Evolutionary conservation across 176 grass and related monocot genomes (phyloP), one percentile per base, ranked within the genome.

Genomic region (Cenchrus fungigraminus): DNA sequence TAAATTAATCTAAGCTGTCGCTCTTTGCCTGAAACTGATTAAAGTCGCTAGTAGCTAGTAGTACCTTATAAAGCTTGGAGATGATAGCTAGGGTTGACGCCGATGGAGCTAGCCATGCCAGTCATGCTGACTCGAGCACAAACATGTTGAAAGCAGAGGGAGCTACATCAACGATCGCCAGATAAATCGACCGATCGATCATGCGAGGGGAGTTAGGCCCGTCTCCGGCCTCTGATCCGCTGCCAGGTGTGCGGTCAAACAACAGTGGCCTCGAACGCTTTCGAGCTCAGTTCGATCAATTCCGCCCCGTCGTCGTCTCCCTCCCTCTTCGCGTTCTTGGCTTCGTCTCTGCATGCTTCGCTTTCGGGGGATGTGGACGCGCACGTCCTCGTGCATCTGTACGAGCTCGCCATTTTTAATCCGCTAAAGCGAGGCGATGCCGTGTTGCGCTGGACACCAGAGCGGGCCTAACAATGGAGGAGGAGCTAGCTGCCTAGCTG

Each of bases 371-470:
- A 87, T 69, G 75, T 78, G 31, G 84, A 90, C 89, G 69, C 84
- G 79, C 75, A 83, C 64, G 74, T 42, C 62, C 10, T 25, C 37
- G 14, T 20, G 76, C 28, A 42, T 20, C 11, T 59, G 68, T 87
- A 83, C 43, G 74, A 71, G 17, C 76, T 2, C 28, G 42, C 52
- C 75, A 32, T 46, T 46, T 68, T 83, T 87, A 15, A 45, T 70
- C 22, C 22, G 51, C 34, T 81, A 72, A 89, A 87, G 84, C 32
- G 20, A 83, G 54, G 53, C 0, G 58, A 90, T 81, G 42, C 84
- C 89, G 89, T 83, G 89, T 90, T 90, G 66, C 61, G 84, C 89
- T 90, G 89, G 89, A 87, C 80, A 87, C 84, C 74, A 62, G 50
- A 54, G 50, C 55, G 45, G 56, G 79, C 84, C 88, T 90, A 87